phyloP scores from a whole-genome alignment of 257 asterid genomes.

The Solanum appendiculatum region DNA sequence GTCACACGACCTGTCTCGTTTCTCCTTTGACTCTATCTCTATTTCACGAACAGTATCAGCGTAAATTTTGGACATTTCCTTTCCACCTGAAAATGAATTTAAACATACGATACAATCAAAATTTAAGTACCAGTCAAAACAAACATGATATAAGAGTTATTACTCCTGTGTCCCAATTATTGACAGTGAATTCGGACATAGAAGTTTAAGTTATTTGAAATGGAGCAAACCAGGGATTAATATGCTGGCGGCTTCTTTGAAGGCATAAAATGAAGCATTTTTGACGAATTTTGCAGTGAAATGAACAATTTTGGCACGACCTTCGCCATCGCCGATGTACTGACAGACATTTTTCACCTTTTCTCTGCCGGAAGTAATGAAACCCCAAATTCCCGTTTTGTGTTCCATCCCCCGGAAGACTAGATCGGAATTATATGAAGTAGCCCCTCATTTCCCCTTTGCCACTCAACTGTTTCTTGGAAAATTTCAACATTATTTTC shows the following conservation, averaged over 20 bases:
- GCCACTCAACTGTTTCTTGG: background rate
- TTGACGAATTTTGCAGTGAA: conserved; percentile 16
- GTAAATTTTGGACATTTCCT: conserved; percentile 12
- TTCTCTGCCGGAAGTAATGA: background rate
- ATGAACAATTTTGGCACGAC: conserved; percentile 15
- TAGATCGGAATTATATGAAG: background rate
- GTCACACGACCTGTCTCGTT: background rate
- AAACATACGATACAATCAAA: background rate
- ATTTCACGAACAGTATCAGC: conserved; percentile 16
- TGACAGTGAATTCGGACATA: too few species aligned
- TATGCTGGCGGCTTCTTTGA: conserved; percentile 18
- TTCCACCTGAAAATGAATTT: conserved; percentile 17
- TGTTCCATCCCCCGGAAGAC: background rate
- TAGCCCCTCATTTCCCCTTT: background rate
- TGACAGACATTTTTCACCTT: background rate
- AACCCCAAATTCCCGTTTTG: background rate
- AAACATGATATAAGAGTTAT: too few species aligned
- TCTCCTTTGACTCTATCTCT: background rate
- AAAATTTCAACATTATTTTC: background rate
- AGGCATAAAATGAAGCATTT: conserved; percentile 19
- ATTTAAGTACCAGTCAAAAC: too few species aligned
- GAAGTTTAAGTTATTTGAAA: background rate
- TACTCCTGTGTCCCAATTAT: too few species aligned
- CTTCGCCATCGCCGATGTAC: conserved; percentile 17
- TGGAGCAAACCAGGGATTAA: conserved; percentile 27